Evolutionary conservation across 2,329 filamentous ascomycete genomes (phyloP), one percentile per base, ranked within the genome.

Genomic region (Acephala macrosclerotiorum): DNA sequence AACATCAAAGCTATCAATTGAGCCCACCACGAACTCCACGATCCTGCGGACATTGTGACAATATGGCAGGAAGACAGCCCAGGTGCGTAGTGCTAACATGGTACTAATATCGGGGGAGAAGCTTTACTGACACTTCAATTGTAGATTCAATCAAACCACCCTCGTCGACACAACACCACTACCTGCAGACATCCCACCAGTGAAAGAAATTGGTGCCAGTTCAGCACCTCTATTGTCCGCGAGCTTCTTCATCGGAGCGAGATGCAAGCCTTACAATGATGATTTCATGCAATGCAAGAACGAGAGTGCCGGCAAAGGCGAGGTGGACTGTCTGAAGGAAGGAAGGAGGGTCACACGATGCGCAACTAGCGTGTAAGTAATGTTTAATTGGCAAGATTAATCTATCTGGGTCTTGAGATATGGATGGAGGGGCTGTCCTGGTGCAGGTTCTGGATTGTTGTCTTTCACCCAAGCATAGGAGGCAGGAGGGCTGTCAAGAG

Each of bases 241-340:
- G 36, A 89, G 93, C 60, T 99, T 92, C 87, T 99, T 98, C 81
- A 99, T 99, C 78, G 96, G 96, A 70, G 94, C 94, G 72, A 91
- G 95, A 77, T 99, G 96, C 89, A 91, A 88, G 79, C 85, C 92
- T 65, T 99, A 94, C 86, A 98, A 98, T 82, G 96, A 99, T 85
- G 96, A 99, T 83, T 99, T 91, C 83, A 99, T 99, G 95, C 92
- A 97, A 84, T 99, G 96, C 91, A 99, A 99, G 90, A 92, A 88
- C 73, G 94, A 97, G 82, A 90, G 93, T 75, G 91, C 92, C 69
- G 96, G 96, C 75, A 89, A 88, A 80, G 96, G 94, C 79, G 96
- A 99, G 85, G 81, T 96, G 70, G 93, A 97, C 73, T 99, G 96
- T 82, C 83, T 99, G 87, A 95, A 93, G 85, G 96, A 99, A 84